Percentiles rank a stretch among this genome's conserved stretches.
These are phyloP conservation scores for Vaccinium vitisidaea DNA, from an alignment of 148 eudicot genomes.

Conservation along the genomic window DNA sequence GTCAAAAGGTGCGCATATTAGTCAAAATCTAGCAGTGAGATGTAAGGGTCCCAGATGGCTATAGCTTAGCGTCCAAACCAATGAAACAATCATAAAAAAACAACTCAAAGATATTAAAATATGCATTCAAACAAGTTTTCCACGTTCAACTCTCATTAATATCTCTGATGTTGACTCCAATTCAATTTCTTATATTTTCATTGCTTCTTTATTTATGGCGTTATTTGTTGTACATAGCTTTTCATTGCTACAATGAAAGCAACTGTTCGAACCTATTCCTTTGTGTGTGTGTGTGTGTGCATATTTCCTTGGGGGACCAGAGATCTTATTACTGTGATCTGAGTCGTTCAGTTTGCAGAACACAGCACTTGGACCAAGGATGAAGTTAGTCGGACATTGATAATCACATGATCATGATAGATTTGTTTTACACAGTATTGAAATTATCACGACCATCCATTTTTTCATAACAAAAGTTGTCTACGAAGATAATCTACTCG, in stretches of 20 bases:
- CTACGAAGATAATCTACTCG: background rate
- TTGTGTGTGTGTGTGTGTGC: background rate
- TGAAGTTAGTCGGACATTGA: background rate
- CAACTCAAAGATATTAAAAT: background rate
- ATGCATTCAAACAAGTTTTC: background rate
- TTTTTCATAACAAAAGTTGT: background rate
- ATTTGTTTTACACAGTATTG: background rate
- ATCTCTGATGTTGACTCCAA: background rate
- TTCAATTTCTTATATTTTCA: background rate
- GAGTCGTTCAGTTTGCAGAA: no score
- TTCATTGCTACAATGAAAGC: background rate
- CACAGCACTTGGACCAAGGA: background rate
- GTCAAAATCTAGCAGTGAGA: background rate
- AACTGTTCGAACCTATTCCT: background rate
- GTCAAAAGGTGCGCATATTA: background rate
- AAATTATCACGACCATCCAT: background rate
- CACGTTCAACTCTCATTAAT: background rate
- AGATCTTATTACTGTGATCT: no score
- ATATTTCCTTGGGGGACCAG: background rate
- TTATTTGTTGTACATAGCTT: background rate
- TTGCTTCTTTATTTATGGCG: background rate
- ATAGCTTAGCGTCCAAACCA: background rate
- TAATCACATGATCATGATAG: slow-evolving; percentile 5
- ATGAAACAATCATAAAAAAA: background rate
- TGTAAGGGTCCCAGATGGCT: background rate